Evolutionary conservation across 2,329 filamentous ascomycete genomes (phyloP).

Genomic region (Fusarium subglutinans): DNA sequence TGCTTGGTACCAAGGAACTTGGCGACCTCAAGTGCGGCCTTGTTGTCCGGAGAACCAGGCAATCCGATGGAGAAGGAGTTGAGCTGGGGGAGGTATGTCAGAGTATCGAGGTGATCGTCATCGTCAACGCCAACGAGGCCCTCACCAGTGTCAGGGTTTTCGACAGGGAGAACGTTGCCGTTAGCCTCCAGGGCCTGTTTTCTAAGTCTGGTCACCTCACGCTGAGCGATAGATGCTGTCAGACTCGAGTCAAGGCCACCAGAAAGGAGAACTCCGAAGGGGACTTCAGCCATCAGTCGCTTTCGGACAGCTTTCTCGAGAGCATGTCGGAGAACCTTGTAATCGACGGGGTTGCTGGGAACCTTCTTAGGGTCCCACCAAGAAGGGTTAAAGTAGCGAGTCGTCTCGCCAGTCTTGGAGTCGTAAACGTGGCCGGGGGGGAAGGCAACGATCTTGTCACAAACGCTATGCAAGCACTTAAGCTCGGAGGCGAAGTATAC

Average conservation of each 20-base stretch:
- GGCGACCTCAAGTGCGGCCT: conserved; percentile 91
- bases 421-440: conserved; percentile 96
- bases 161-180: conserved; percentile 56
- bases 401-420: conserved; percentile 86
- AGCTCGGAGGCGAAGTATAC: conserved; percentile 98
- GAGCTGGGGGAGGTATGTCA: conserved; percentile 91
- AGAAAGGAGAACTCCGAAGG: conserved; percentile 94
- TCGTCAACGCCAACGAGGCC: conserved; percentile 95
- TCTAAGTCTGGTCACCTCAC: conserved; percentile 84
- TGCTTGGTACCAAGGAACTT: conserved; percentile 98
- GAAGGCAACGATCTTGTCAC: conserved; percentile 94
- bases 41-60: conserved; percentile 89
- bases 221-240: conserved; percentile 93
- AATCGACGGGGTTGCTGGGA: conserved; percentile 82
- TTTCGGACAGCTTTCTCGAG: conserved; percentile 94
- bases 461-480: conserved; percentile 91
- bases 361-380: conserved; percentile 90
- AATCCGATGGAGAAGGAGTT: conserved; percentile 99
- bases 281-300: conserved; percentile 97
- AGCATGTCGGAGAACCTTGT: conserved; percentile 80
- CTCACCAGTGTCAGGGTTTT: conserved; percentile 69
- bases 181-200: conserved; percentile 65
- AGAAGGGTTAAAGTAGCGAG: conserved; percentile 87
- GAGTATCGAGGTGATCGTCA: conserved; percentile 85
- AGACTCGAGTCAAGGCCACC: conserved; percentile 96